Conservation (phyloP, 768 basidiomycete species). For the Rickenella mellea region DNA sequence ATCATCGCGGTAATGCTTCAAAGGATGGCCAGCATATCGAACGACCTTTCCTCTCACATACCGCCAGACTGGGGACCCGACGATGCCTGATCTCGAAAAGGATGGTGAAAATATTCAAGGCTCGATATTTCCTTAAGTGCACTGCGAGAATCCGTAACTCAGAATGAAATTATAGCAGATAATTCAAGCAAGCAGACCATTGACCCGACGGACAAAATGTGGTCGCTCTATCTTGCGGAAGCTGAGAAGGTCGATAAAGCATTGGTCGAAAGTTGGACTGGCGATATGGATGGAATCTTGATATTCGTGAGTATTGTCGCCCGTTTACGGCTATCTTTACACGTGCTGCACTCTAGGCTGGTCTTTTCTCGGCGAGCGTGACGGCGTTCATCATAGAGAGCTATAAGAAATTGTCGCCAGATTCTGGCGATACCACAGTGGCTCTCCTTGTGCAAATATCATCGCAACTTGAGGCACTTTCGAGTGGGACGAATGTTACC, state of each 20-base stretch:
- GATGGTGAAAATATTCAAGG: no score
- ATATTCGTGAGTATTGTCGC: conserved; percentile 9
- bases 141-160: no score
- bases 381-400: conserved; percentile 20
- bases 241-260: conserved; percentile 6
- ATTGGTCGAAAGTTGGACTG: conserved; percentile 7
- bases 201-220: conserved; percentile 4
- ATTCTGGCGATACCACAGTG: conserved; percentile 8
- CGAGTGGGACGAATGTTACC: conserved; percentile 1
- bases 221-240: conserved; percentile 3
- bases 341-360: no score
- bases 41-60: no score
- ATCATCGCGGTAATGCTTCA: no score
- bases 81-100: no score
- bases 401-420: conserved; percentile 12
- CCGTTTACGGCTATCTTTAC: no score
- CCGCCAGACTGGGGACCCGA: no score
- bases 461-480: background rate
- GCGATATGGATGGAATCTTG: conserved; percentile 7
- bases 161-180: no score
- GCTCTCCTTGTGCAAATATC: conserved; percentile 3
- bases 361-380: conserved; percentile 19
- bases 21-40: no score
- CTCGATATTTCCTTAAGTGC: no score
- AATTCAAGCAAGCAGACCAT: no score